phyloP scores from a whole-genome alignment of 2,329 filamentous ascomycete genomes.

The Apiospora sp. region DNA sequence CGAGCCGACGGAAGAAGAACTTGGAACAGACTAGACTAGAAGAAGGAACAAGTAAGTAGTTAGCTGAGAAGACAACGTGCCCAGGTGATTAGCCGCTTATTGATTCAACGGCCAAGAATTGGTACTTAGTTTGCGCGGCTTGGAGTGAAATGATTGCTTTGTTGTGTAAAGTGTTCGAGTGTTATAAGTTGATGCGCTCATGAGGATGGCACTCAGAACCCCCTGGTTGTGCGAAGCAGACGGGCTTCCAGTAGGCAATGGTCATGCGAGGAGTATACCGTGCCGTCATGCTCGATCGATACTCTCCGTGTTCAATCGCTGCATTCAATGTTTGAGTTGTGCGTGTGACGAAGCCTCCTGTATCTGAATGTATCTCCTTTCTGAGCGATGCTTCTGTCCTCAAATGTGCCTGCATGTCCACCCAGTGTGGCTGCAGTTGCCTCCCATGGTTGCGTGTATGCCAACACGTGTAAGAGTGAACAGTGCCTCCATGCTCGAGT shows the following conservation, averaged over 20 bases:
- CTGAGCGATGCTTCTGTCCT: too few relatives aligned
- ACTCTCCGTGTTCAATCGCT: neutral
- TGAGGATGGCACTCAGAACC: too few relatives aligned
- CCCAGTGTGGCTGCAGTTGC: neutral
- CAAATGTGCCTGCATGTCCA: neutral
- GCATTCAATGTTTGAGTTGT: neutral
- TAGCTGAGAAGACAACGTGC: neutral
- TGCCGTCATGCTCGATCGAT: neutral
- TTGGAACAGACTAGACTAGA: neutral
- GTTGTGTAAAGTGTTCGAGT: neutral
- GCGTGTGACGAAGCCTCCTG: neutral
- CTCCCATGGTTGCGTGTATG: neutral
- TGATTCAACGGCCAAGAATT: neutral
- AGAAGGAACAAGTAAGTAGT: neutral
- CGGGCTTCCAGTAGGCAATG: neutral
- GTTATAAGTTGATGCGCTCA: neutral
- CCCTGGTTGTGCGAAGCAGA: neutral
- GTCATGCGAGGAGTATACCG: neutral
- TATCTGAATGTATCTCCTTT: neutral
- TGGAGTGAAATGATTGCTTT: neutral
- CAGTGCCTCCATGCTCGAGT: neutral
- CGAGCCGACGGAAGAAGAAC: neutral
- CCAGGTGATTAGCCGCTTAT: neutral
- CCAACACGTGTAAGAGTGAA: too few relatives aligned
- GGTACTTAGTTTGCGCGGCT: too few relatives aligned